Evolutionary conservation across 2,329 filamentous ascomycete species (phyloP).

Genomic region (Colletotrichum spaethianum): DNA sequence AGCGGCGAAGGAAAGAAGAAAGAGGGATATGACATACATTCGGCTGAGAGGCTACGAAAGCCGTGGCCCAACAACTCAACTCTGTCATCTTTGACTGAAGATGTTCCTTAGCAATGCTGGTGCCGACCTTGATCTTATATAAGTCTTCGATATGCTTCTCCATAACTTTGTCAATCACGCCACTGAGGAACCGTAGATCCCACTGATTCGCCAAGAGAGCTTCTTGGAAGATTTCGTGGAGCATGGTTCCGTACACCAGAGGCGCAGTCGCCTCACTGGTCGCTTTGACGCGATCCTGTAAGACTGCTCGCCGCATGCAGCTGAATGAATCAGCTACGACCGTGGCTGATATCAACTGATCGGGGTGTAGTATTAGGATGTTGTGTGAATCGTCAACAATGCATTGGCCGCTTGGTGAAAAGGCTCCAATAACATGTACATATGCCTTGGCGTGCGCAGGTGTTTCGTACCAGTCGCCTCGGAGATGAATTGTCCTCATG

Average conservation of each 20-base stretch:
- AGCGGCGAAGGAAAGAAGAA: conserved; percentile 36
- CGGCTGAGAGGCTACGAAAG: conserved; percentile 82
- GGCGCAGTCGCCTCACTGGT: conserved; percentile 84
- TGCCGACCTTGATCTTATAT: conserved; percentile 86
- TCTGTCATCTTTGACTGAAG: conserved; percentile 87
- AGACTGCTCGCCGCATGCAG: conserved; percentile 89
- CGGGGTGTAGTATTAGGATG: conserved; percentile 92
- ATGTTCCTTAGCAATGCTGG: conserved; percentile 82
- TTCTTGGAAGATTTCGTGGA: conserved; percentile 96
- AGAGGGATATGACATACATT: conserved; percentile 62
- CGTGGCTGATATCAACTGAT: conserved; percentile 94
- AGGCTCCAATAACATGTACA: conserved; percentile 88
- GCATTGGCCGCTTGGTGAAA: conserved; percentile 79
- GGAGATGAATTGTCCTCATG: conserved; percentile 79
- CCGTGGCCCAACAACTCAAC: conserved; percentile 84
- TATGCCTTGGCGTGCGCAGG: conserved; percentile 81
- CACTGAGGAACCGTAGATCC: conserved; percentile 77
- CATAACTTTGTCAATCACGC: conserved; percentile 78
- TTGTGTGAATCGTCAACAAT: conserved; percentile 86
- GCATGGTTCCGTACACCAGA: conserved; percentile 91
- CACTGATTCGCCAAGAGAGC: conserved; percentile 88
- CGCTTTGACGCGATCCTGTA: conserved; percentile 95
- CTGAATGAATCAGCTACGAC: conserved; percentile 97
- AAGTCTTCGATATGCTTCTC: conserved; percentile 88
- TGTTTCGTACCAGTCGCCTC: conserved; percentile 90